Evolutionary conservation across 306 rosid genomes (phyloP), one percentile per base, ranked within the genome.

Genomic region (Mimosa pudica): DNA sequence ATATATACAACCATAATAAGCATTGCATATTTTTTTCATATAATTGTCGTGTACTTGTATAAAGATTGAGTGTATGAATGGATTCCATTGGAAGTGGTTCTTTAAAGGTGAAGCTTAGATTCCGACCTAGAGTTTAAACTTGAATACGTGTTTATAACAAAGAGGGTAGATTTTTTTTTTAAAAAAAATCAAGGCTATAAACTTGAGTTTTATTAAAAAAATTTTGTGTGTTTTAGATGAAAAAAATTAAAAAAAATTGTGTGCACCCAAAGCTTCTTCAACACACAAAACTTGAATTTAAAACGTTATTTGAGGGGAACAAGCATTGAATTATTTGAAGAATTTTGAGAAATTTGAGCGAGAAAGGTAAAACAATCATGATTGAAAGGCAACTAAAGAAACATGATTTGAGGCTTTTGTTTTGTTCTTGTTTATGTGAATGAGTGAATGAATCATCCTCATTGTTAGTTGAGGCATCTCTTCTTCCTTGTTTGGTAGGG

Each of bases 391-490:
- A 18, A 45, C 36, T 5, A 18, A 69, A 45, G 10, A 20, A 16
- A 45, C 32, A 20, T 69, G 38, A 45, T 69, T 44, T 45, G 68
- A 11, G 41, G 68, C 68, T 62, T 62, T 32, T 32, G 42, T 10
- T 30, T 60, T 24, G 36, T 30, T 61, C 11, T 30, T 61, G 14
- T 30, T 57, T 57, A 57, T 57, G 8, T 8, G 33, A 57, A 57
- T 57, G 63, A 6, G 10, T 52, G 60, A 8, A 57, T 32, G 42
- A 33, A 32, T 62, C 42, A 12, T 2, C 42, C 68, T 62, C n/a
- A 33, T 32, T 62, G 68, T 62, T 62, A 62, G 68, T 62, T 62
- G 68, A 62, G 44, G 44, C 68, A 62, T 62, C 68, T 32, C 44
- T 32, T 32, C 44, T 32, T 62, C 42, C n/a, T 1, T 32, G 68